Evolutionary conservation across 73 alveolate species (phyloP), one percentile per base, ranked within the genome.

Genomic region (Paramecium pentaurelia): DNA sequence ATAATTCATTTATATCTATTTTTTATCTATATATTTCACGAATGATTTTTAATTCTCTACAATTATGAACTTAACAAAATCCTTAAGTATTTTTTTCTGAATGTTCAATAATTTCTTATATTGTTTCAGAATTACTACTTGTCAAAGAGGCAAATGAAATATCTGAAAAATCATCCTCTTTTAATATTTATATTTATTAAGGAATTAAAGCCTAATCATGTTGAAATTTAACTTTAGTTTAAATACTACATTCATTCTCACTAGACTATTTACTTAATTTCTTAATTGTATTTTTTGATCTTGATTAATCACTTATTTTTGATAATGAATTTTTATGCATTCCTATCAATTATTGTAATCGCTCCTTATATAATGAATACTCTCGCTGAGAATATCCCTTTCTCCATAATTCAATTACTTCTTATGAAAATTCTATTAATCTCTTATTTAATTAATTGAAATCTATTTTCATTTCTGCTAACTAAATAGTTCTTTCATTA

Each of bases 1-100:
- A 36, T 38, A 73, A 38, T 38, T 40, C 68, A 37, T 73, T 73
- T 30, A 73, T 73, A 40, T 73, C 87, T 25, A 37, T 73, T 37
- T 73, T 73, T 11, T 37, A 22, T 37, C 58, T 73, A 40, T 37
- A 73, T 0, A 73, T 73, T 22, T 73, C 87, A 2, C 60, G 20
- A 32, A 73, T 73, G 40, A 73, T 73, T 20, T 73, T 73, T 73
- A 73, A n/a, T 73, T 73, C 87, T 36, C 84, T 28, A 32, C 84
- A 64, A 64, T 64, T 64, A 64, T 64, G 84, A 32, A 64, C 51
- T 5, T 34, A 32, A 34, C 84, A 64, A 64, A 32, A 64, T 0
- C 84, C 84, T 64, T 64, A 28, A 6, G 37, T 25, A 22, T 64
- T 64, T 34, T 64, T 64, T 28, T 64, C 84, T 9, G 84, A 64